Evolutionary conservation across 2,329 filamentous ascomycete genomes (phyloP), one percentile per base, ranked within the genome.

Genomic region (Zymoseptoria brevis): DNA sequence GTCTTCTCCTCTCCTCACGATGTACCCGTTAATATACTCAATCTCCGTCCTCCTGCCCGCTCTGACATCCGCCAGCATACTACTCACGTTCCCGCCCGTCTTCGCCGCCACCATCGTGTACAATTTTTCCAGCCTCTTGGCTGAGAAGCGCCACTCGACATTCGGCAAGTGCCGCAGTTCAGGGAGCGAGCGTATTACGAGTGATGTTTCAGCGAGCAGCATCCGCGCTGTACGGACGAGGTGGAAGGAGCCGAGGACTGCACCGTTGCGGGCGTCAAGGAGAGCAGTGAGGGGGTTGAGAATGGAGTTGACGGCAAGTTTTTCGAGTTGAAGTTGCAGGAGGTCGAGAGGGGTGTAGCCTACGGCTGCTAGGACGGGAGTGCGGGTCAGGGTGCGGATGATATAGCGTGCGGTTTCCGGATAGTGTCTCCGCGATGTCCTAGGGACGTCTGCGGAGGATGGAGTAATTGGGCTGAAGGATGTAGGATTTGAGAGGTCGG

Each of bases 1-100:
- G 70, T 89, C 83, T 66, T 83, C 80, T 0, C 88, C 94, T 49
- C 87, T 82, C 55, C 78, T 80, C 30, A 95, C 80, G 60, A 99
- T 87, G 75, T 93, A 99, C 0, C 92, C 93, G 71, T 95, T 96
- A 66, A 93, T 82, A 68, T 87, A 96, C 52, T 92, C 84, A 49
- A 96, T 83, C 68, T 96, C 90, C 0, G 89, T 90, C 59, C 79
- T 75, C 61, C 69, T 59, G 1, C 88, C 87, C 1, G 75, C 72
- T 9, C 83, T 75, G 11, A 92, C 77, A 67, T 87, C 84, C 56
- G 81, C 80, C 5, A 89, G 76, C 84, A 96, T 90, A 19, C 79
- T 81, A 67, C 84, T 89, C 5, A 80, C 76, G 55, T 85, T 83
- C 57, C 81, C 74, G 11, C 78, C 77, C 11, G 83, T 86, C 54